Evolutionary conservation across 306 rosid genomes (phyloP).

Genomic region (Gynostemma pentaphyllum): DNA sequence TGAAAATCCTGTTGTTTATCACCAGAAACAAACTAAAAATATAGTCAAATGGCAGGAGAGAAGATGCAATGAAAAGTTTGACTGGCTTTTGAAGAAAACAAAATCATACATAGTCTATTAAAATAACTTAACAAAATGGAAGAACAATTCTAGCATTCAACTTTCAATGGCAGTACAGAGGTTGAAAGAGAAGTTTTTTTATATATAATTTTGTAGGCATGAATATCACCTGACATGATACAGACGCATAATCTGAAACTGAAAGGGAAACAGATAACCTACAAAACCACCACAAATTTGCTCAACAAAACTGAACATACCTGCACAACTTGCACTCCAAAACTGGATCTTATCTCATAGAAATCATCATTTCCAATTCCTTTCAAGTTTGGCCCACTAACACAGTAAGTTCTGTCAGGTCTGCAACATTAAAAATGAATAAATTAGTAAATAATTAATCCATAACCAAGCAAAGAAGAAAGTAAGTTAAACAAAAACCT

Average conservation of each 20-base stretch:
- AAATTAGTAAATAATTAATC: conserved; percentile 6
- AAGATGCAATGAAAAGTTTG: neutral
- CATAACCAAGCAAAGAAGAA: conserved; percentile 9
- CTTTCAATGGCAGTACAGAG: neutral
- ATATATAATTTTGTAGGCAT: neutral
- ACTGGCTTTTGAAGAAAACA: neutral
- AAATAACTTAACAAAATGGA: neutral
- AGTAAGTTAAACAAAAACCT: conserved; percentile 38
- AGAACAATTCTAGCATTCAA: neutral
- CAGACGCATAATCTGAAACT: neutral
- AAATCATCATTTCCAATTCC: conserved; percentile 66
- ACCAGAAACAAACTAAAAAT: neutral
- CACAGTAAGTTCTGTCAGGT: conserved; percentile 77
- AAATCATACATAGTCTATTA: neutral
- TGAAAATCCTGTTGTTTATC: no score
- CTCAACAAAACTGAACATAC: conserved; percentile 21
- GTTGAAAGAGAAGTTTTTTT: neutral
- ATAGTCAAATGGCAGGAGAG: neutral
- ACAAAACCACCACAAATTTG: neutral
- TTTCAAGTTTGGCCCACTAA: conserved; percentile 85
- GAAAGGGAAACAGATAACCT: neutral
- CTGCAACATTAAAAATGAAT: conserved; percentile 32
- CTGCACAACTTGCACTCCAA: conserved; percentile 95
- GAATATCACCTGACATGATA: neutral
- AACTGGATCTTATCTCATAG: conserved; percentile 65